Percentiles rank a stretch among this genome's conserved stretches.
Conservation (phyloP, 495 filamentous ascomycete species). For the Penicillium chermesinum region DNA sequence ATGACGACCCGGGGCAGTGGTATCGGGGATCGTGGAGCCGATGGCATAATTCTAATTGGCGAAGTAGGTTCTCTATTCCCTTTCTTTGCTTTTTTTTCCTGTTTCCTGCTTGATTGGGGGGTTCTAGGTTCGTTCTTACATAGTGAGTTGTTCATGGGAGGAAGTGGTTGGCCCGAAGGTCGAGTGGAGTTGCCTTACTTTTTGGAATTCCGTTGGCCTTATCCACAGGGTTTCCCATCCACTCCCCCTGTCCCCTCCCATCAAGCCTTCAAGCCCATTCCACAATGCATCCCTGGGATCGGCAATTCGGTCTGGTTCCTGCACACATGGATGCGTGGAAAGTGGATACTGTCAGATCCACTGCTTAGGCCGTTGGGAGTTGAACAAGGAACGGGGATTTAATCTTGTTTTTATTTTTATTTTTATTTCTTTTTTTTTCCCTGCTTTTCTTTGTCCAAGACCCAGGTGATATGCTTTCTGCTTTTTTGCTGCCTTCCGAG, state of each 20-base stretch:
- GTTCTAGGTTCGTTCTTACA: too few species aligned
- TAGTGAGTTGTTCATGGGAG: too few species aligned
- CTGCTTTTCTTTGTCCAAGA: too few species aligned
- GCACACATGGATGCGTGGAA: background rate
- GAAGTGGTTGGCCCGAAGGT: too few species aligned
- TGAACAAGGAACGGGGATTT: too few species aligned
- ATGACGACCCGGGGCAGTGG: slow-evolving; percentile 47
- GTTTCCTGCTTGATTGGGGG: background rate
- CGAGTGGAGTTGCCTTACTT: too few species aligned
- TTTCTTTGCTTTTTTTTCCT: slow-evolving; percentile 1
- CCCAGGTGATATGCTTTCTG: too few species aligned
- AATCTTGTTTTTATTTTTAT: slow-evolving; percentile 1
- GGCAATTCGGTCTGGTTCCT: background rate
- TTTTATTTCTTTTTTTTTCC: slow-evolving; percentile 4
- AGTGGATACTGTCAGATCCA: too few species aligned
- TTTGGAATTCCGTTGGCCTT: too few species aligned
- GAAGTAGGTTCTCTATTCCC: slow-evolving; percentile 28
- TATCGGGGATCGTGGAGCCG: slow-evolving; percentile 47
- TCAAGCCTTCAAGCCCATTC: background rate
- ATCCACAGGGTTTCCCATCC: too few species aligned
- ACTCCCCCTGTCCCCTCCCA: background rate
- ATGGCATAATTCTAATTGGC: slow-evolving; percentile 68
- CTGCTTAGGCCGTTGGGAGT: too few species aligned
- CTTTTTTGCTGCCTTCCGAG: too few species aligned
- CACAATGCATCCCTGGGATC: background rate